Evolutionary conservation across 1,139 yeast genomes (phyloP), one percentile per base, ranked within the genome.

Genomic region (Hemisphaericaspora subhashii): DNA sequence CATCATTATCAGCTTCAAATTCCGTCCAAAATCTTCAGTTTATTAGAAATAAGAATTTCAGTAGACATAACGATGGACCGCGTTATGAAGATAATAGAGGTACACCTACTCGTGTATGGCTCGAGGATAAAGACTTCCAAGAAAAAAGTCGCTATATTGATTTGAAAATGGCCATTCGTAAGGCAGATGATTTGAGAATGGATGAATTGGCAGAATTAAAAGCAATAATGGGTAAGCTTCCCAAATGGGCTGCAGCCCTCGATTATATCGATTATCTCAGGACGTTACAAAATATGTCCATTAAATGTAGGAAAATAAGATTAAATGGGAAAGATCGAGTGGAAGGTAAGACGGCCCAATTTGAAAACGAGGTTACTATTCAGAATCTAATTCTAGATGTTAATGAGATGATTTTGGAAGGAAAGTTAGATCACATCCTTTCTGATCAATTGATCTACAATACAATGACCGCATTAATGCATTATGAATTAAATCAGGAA

Each of bases 291-390:
- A 33, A 40, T 16, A 31, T 36, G 12, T 32, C 45, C 9, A 38
- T 37, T 18, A 24, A 37, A 10, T 27, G 16, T 21, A 44, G 48
- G 74, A 46, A 57, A 62, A 46, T 47, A 29, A 53, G 74, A 43
- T 59, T 69, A 41, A 50, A 61, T 10, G 58, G 60, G 14, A 46
- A 53, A 10, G 60, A 61, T 46, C 52, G 74, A 44, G 77, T 72
- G 49, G 63, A 59, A 38, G 77, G 72, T 49, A 67, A 63, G 46
- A 46, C 52, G 25, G 57, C 50, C 45, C 55, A 55, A 35, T 57
- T 58, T 37, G 44, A 53, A 36, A 65, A 61, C 41, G 73, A 70
- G 39, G 46, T 55, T 17, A 50, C 58, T 36, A 57, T 68, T 44
- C 65, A 62, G 42, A 44, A 53, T 16, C 68, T 72, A 3, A 59